Evolutionary conservation across 1,284 basidiomycete genomes (phyloP).

Genomic region (Sporisorium graminicola): DNA sequence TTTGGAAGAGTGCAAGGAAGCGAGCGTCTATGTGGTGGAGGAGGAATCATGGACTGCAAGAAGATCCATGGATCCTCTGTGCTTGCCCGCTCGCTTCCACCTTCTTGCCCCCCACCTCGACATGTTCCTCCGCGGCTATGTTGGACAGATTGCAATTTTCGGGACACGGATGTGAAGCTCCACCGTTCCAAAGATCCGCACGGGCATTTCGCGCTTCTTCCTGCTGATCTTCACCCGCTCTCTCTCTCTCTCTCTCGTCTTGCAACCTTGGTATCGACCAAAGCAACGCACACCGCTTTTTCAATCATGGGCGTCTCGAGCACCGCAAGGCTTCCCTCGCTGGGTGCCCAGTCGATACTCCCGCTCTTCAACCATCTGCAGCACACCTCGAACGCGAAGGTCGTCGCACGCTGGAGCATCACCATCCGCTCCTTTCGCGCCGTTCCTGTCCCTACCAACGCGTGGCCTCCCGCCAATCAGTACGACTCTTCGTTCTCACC

Average conservation of each 20-base stretch:
- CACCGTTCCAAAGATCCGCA: not conserved
- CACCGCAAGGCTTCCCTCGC: slow-evolving; percentile 41
- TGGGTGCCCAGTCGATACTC: slow-evolving; percentile 51
- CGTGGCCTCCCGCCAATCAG: slow-evolving; percentile 31
- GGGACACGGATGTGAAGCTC: slow-evolving; percentile 14
- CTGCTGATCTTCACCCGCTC: not conserved
- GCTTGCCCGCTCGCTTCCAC: slow-evolving; percentile 13
- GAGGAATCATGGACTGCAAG: slow-evolving; percentile 10
- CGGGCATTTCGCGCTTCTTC: slow-evolving; percentile 9
- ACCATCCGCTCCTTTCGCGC: slow-evolving; percentile 58
- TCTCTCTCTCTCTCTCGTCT: too few species aligned
- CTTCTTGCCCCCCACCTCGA: slow-evolving; percentile 20
- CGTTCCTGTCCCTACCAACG: slow-evolving; percentile 45
- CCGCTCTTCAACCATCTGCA: slow-evolving; percentile 52
- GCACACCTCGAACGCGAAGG: slow-evolving; percentile 40
- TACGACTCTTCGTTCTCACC: slow-evolving; percentile 23
- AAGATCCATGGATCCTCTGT: too few species aligned
- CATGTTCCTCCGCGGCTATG: slow-evolving; percentile 18
- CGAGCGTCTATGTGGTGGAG: slow-evolving; percentile 9
- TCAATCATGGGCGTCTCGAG: slow-evolving; percentile 46
- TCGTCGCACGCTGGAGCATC: slow-evolving; percentile 50
- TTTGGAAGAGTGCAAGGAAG: not conserved
- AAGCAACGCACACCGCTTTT: too few species aligned
- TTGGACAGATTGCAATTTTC: slow-evolving; percentile 1
- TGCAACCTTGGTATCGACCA: too few species aligned